phyloP scores from a whole-genome alignment of 768 basidiomycete genomes.

The Lactarius evosmus region DNA sequence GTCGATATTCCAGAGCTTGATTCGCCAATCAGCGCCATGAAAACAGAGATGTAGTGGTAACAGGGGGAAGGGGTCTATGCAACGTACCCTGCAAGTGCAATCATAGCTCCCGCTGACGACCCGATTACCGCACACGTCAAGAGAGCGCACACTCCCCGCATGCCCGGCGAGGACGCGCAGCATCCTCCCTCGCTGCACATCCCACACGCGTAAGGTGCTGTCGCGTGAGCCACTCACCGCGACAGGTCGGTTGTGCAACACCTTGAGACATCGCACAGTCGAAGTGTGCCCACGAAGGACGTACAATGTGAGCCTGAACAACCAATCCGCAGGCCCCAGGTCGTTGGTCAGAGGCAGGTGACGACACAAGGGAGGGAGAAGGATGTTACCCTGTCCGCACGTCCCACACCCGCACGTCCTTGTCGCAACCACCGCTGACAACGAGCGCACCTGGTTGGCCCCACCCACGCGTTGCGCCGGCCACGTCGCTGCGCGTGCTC shows the following conservation, averaged over 20 bases:
- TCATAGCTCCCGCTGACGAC: conserved; percentile 96
- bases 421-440: conserved; percentile 92
- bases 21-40: conserved; percentile 33
- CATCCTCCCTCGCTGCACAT: conserved; percentile 74
- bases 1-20: conserved; percentile 39
- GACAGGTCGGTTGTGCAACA: conserved; percentile 81
- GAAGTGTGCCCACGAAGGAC: conserved; percentile 80
- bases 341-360: not conserved
- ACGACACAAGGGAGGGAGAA: not conserved
- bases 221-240: conserved; percentile 92
- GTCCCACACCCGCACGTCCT: conserved; percentile 88
- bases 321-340: not conserved
- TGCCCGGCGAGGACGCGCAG: conserved; percentile 74
- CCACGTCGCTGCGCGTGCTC: conserved; percentile 42
- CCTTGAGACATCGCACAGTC: conserved; percentile 87
- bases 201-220: conserved; percentile 85
- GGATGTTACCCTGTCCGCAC: conserved; percentile 71
- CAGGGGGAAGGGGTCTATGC: not conserved
- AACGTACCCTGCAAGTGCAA: conserved; percentile 69
- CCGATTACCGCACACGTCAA: conserved; percentile 81
- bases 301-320: conserved; percentile 38
- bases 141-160: conserved; percentile 73
- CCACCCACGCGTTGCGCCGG: conserved; percentile 80
- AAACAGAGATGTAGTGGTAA: not conserved
- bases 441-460: conserved; percentile 80